Base-by-base conservation (phyloP, 768 basidiomycete genomes). In the Russula earlei region DNA sequence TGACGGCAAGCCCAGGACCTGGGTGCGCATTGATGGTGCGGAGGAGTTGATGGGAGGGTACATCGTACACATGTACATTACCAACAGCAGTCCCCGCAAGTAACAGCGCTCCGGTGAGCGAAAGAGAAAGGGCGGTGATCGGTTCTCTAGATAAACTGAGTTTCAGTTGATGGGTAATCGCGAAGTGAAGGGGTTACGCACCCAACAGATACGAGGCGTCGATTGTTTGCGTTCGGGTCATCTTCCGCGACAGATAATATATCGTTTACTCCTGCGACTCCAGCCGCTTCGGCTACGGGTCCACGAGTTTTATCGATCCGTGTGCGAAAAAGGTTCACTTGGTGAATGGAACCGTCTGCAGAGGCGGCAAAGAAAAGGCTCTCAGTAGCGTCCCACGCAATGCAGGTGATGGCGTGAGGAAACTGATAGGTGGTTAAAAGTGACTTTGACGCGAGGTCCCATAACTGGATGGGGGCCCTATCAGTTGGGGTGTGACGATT, bases 391-490 rank as follows among this genome's bases (percentile, higher is more conserved):
- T 97, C 93, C 78, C 88, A 86, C 10, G 81, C 80, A 17, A 94
- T 65, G 52, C 73, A 79, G 5, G 78, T 71, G 33, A 94, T 82
- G 1, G 88, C 79, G 54, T 82, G 76, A 15, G 92, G 89, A 62
- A 96, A 93, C 62, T 84, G 77, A 67, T 95, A 95, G 0, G 94
- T 93, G 6, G 87, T 84, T 24, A 98, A 72, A 15, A 97, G 76
- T 12, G 83, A 75, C 48, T 78, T 78, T 0, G 89, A 82, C 14
- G 85, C 74, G 19, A 88, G 70, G 69, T 91, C 88, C 90, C 91
- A 92, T 31, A 91, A 68, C 91, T 90, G 37, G 64, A 6, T 65
- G 40, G 63, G 52, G 49, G 27, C 56, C 42, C n/a, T n/a, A 52
- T 40, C 58, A 61, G 37, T 25, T 33, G 43, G 19, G 31, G n/a